Percentiles rank a stretch among this genome's conserved stretches.
phyloP scores from a whole-genome alignment of 345 rosid genomes.

The Theobroma cacao region DNA sequence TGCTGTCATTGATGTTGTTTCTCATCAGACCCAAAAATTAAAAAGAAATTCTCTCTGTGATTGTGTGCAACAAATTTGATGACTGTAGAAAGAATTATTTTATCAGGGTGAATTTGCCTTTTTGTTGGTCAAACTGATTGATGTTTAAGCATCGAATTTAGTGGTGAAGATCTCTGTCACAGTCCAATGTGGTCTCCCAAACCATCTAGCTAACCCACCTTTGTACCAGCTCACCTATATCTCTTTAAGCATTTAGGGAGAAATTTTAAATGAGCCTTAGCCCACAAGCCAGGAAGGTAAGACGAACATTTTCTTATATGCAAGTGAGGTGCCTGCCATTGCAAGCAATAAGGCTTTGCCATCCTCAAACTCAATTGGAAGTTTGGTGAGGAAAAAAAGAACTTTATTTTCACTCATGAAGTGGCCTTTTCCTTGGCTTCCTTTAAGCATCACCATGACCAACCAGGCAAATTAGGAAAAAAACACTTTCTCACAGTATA shows the following conservation, averaged over 20 bases:
- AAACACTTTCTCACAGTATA: background rate
- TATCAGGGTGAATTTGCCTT: background rate
- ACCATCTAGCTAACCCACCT: background rate
- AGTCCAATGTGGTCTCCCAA: background rate
- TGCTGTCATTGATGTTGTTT: too few relatives aligned
- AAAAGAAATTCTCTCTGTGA: background rate
- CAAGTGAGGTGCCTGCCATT: slow-evolving; percentile 30
- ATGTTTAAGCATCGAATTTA: background rate
- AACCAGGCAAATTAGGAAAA: slow-evolving; percentile 20
- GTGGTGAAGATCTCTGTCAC: background rate
- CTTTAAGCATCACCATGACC: slow-evolving; percentile 29
- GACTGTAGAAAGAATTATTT: too few relatives aligned
- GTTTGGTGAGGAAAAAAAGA: slow-evolving; percentile 28
- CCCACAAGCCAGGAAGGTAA: slow-evolving; percentile 52
- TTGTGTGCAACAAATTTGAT: too few relatives aligned
- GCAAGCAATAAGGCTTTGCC: slow-evolving; percentile 47
- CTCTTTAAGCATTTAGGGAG: background rate
- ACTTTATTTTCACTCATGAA: slow-evolving; percentile 41
- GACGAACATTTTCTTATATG: slow-evolving; percentile 24
- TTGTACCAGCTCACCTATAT: background rate
- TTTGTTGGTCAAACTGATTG: background rate
- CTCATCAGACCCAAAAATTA: too few relatives aligned
- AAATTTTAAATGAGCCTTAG: slow-evolving; percentile 26
- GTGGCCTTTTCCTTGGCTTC: background rate
- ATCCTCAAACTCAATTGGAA: slow-evolving; percentile 22